Base-by-base conservation (phyloP, 352 stramenopile genomes). In the Phytophthora meadii region DNA sequence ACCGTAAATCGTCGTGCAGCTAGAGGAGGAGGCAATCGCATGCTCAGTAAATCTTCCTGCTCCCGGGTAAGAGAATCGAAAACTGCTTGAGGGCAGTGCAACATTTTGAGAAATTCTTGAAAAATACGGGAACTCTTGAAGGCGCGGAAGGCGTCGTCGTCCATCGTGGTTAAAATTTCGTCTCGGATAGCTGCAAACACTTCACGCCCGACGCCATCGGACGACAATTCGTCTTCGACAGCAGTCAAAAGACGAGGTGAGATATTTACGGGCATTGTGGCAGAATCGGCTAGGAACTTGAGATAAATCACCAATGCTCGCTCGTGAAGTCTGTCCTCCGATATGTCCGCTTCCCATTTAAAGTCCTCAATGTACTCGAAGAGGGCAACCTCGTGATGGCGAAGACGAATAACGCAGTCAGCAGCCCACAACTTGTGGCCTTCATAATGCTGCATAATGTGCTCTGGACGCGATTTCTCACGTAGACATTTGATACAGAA, bases 311-410 rank as follows among this genome's bases (percentile, higher is more conserved):
- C 71, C 28, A 88, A 57, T 17, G 76, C 77, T 15, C 77, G 77
- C 37, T 87, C 81, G 27, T 87, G 71, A 24, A 79, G 73, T 15
- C 73, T 71, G 27, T 82, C 76, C 17, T 92, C 83, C 0, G 72
- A 70, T 30, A 82, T 55, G 44, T 88, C 71, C 9, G 70, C 67
- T 44, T 87, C 72, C 72, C 77, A 89, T 54, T 77, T 80, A 46
- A 87, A 92, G 47, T 89, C 74, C 42, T 92, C 83, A 37, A 90
- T 88, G 30, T 81, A 68, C 59, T 90, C 81, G 27, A 90, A 90
- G 12, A 92, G 58, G 9, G 47, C 51, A 8, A 92, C 65, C 36
- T 90, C 79, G 44, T 86, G 63, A 63, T 87, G 68, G 5, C 70
- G 61, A 22, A 74, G 50, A 6, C 81, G 67, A 11, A 49, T 68